These are phyloP conservation scores for Penicillium coffeae DNA, from an alignment of 495 filamentous ascomycete genomes.

Conservation along the genomic window DNA sequence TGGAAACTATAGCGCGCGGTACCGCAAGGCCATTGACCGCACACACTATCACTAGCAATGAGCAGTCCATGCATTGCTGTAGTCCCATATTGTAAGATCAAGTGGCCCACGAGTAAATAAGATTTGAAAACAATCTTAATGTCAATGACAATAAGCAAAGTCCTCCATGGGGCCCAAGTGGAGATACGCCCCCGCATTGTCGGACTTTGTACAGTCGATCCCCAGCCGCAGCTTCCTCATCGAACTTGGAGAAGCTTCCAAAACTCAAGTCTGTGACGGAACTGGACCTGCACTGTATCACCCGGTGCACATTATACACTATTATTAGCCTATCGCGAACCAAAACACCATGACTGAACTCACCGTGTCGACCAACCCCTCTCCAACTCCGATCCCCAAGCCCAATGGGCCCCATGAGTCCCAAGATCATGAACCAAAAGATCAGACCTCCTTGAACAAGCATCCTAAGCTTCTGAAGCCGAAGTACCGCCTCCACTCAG, in stretches of 20 bases:
- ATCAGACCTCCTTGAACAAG: neutral
- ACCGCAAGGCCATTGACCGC: no score
- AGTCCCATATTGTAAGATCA: neutral
- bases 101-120: no score
- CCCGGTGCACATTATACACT: no score
- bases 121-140: neutral
- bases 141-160: neutral
- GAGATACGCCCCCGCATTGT: no score
- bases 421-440: constrained; percentile 1
- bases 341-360: constrained; percentile 2
- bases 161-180: neutral
- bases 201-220: neutral
- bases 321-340: no score
- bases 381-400: constrained; percentile 12
- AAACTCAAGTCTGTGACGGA: no score
- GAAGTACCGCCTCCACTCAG: constrained; percentile 65
- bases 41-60: no score
- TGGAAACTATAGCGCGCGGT: no score
- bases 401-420: neutral
- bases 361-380: constrained; percentile 7
- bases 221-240: no score
- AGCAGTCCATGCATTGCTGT: no score
- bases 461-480: constrained; percentile 40
- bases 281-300: neutral
- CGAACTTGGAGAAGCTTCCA: no score